A percentile compares a stretch with the other conserved stretches of the same genome.
Conservation (phyloP, 1,139 yeast species). For the Sugiyamaella japonica region DNA sequence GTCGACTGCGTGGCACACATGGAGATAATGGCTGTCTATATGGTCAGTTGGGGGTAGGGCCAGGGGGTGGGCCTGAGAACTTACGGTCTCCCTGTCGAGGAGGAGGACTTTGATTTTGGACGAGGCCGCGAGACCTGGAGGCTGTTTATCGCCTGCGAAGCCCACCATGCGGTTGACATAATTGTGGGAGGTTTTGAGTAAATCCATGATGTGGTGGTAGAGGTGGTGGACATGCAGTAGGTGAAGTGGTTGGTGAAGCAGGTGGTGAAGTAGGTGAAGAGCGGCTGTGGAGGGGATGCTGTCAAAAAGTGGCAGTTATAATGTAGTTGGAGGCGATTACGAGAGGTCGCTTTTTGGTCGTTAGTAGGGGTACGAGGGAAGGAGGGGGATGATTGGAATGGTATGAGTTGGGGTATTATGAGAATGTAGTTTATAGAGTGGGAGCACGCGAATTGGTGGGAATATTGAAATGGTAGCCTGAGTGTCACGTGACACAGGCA, state of each 20-base stretch:
- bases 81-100: conserved; percentile 67
- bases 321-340: neutral
- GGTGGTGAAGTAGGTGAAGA: neutral
- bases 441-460: no score
- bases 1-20: conserved; percentile 86
- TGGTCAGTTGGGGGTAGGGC: neutral
- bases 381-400: no score
- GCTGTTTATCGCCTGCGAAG: conserved; percentile 26
- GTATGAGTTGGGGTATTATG: no score
- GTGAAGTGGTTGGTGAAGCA: no score
- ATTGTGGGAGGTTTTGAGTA: conserved; percentile 51
- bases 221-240: neutral
- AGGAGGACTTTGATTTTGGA: conserved; percentile 68
- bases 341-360: no score
- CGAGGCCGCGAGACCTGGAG: conserved; percentile 28
- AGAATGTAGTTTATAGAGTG: no score
- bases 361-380: no score
- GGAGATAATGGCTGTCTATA: conserved; percentile 69
- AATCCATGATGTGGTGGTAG: conserved; percentile 45
- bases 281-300: neutral
- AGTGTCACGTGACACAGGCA: no score
- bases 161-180: conserved; percentile 52
- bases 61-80: conserved; percentile 15
- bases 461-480: no score
- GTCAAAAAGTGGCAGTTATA: neutral